Base-by-base conservation (phyloP, 179 eudicot genomes). In the Silene noctiflora region DNA sequence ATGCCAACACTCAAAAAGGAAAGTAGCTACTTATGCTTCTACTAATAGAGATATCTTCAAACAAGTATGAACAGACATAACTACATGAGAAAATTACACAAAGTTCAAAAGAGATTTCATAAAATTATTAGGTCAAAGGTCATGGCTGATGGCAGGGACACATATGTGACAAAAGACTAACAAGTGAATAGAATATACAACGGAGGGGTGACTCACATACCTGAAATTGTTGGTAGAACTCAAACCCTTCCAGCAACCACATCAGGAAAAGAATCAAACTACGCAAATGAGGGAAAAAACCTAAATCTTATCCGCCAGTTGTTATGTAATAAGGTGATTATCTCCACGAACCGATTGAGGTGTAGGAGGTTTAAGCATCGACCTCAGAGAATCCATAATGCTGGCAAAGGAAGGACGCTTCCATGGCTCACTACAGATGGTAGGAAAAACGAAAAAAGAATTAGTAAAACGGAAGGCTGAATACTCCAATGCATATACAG, bases 401-500 rank as follows among this genome's bases (percentile, higher is more conserved):
- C 81, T 85, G 62, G 92, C 83, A 82, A 94, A 94, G 46, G 98
- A 91, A 53, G 98, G 98, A 42, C 98, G 94, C 74, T 85, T 89
- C 87, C 89, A 70, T 35, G 98, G 88, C 51, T 94, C 98, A 75
- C 98, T 94, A 87, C 3, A 60, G n/a, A 55, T 16, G 19, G 59
- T 53, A 53, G 59, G 27, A 60, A 66, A 25, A 71, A 35, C 8
- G 12, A 60, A 20, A 20, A 20, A 67, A 61, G 20, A 20, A 67
- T 76, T 48, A 81, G 78, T 51, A 69, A 74, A 24, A 76, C 53
- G 65, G 16, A 63, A 67, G 25, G 66, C 66, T 29, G 46, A 17
- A 25, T 73, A 58, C 17, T 48, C 46, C 46, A 19, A 24, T 24
- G 27, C 31, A 53, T 24, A 19, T 62, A 67, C 14, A 13, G 29